These are phyloP conservation scores for Bocquillonia castaneifolia DNA, from an alignment of 441 rosid genomes.

Conservation along the genomic window DNA sequence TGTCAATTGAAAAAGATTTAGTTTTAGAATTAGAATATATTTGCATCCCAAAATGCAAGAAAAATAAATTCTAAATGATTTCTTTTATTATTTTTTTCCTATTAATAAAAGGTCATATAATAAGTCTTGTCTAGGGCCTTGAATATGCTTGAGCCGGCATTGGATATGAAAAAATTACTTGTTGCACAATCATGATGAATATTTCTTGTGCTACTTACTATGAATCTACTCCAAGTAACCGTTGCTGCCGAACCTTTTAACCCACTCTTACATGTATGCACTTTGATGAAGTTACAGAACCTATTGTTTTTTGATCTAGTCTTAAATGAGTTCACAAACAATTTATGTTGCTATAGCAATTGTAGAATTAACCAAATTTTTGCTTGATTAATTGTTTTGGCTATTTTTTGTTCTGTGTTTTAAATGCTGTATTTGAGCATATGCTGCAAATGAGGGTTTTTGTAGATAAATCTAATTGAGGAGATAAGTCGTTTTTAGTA, in stretches of 20 bases:
- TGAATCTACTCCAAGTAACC: no score
- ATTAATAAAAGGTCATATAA: no score
- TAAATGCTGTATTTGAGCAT: background rate
- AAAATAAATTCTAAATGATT: no score
- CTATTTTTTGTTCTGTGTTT: background rate
- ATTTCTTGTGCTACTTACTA: background rate
- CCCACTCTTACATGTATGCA: no score
- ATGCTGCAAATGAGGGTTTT: background rate
- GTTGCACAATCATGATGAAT: background rate
- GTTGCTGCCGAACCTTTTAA: background rate
- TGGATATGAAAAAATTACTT: no score
- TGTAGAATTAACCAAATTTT: background rate
- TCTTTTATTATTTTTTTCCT: no score
- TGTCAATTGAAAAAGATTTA: no score
- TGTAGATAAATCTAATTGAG: slow-evolving; percentile 3
- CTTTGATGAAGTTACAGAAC: background rate
- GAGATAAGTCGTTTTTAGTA: background rate
- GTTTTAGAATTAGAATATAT: no score
- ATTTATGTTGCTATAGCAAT: background rate
- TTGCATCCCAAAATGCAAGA: no score
- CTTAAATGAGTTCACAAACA: background rate
- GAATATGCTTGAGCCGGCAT: no score
- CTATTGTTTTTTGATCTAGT: background rate
- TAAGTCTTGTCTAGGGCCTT: no score
- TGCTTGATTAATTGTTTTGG: background rate